phyloP scores from a whole-genome alignment of 805 yeast species.

The Sugiyamaella americana region DNA sequence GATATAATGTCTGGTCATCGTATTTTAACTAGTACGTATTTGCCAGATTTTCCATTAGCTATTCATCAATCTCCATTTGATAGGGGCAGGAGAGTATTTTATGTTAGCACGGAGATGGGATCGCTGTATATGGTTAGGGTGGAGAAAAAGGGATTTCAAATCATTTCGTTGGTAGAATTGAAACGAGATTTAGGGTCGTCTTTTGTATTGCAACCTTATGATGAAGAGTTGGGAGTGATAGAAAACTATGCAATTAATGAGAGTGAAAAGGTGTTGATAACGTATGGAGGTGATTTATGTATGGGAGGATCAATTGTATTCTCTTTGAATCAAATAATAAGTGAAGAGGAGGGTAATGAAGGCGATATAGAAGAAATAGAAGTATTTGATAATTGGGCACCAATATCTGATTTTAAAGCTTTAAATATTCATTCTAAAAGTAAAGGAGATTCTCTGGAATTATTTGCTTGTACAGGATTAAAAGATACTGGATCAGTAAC shows the following conservation, averaged over 20 bases:
- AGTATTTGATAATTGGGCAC: slow-evolving; percentile 43
- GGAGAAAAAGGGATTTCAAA: not conserved
- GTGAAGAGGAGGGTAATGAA: slow-evolving; percentile 19
- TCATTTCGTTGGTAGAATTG: slow-evolving; percentile 23
- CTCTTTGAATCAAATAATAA: slow-evolving; percentile 21
- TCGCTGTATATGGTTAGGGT: not conserved
- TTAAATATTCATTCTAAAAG: not conserved
- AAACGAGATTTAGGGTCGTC: slow-evolving; percentile 32
- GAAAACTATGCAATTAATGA: slow-evolving; percentile 8
- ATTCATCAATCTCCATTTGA: slow-evolving; percentile 25
- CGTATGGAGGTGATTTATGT: slow-evolving; percentile 40
- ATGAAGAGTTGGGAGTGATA: slow-evolving; percentile 15
- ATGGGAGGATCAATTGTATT: slow-evolving; percentile 35
- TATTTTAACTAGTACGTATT: slow-evolving; percentile 27
- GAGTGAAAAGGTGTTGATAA: slow-evolving; percentile 17
- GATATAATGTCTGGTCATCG: slow-evolving; percentile 45
- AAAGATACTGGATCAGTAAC: slow-evolving; percentile 14
- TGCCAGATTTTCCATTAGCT: slow-evolving; percentile 37
- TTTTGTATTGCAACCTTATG: slow-evolving; percentile 20
- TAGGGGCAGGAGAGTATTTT: slow-evolving; percentile 15
- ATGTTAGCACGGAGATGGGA: slow-evolving; percentile 22
- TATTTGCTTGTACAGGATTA: slow-evolving; percentile 18
- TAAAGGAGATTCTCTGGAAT: not conserved
- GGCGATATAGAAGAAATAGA: slow-evolving; percentile 1
- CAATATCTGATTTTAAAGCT: slow-evolving; percentile 35